phyloP scores from a whole-genome alignment of 2,329 filamentous ascomycete species.

The Mycocentrospora acerina region DNA sequence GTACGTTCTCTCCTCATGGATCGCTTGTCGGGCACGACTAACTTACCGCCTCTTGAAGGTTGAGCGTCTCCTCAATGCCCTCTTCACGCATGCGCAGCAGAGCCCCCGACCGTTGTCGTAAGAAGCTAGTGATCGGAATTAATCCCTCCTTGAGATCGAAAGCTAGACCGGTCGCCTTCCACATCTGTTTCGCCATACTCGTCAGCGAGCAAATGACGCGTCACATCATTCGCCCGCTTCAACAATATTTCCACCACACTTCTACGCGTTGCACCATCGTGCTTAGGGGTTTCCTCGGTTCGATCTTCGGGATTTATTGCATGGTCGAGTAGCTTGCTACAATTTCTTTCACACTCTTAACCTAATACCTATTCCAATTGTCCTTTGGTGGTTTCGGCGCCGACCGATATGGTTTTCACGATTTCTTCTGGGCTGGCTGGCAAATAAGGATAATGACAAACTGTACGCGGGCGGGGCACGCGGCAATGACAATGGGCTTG shows the following conservation, averaged over 20 bases:
- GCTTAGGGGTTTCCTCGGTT: conserved; percentile 24
- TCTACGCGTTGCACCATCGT: conserved; percentile 38
- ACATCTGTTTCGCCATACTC: neutral
- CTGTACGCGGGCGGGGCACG: conserved; percentile 11
- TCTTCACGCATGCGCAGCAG: conserved; percentile 50
- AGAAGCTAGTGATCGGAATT: conserved; percentile 7
- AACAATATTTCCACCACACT: conserved; percentile 19
- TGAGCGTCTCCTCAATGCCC: conserved; percentile 48
- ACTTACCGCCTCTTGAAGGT: conserved; percentile 38
- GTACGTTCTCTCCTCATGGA: conserved; percentile 40
- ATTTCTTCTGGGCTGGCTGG: conserved; percentile 26
- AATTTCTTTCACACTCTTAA: conserved; percentile 14
- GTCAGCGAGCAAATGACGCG: conserved; percentile 7
- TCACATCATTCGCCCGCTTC: conserved; percentile 15
- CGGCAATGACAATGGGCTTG: conserved; percentile 1
- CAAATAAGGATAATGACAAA: conserved; percentile 19
- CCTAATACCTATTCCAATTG: conserved; percentile 18
- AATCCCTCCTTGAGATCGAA: conserved; percentile 2
- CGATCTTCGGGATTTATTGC: conserved; percentile 19
- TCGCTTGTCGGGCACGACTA: conserved; percentile 10
- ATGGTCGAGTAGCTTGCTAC: conserved; percentile 13
- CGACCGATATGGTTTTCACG: conserved; percentile 17
- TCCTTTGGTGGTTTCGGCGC: conserved; percentile 12
- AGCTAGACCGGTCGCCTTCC: neutral
- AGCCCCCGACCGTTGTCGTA: conserved; percentile 47